Percentiles rank a stretch among this genome's conserved stretches.
Evolutionary conservation across 2,329 filamentous ascomycete genomes (phyloP).

Genomic region (Pseudocercospora ulei): DNA sequence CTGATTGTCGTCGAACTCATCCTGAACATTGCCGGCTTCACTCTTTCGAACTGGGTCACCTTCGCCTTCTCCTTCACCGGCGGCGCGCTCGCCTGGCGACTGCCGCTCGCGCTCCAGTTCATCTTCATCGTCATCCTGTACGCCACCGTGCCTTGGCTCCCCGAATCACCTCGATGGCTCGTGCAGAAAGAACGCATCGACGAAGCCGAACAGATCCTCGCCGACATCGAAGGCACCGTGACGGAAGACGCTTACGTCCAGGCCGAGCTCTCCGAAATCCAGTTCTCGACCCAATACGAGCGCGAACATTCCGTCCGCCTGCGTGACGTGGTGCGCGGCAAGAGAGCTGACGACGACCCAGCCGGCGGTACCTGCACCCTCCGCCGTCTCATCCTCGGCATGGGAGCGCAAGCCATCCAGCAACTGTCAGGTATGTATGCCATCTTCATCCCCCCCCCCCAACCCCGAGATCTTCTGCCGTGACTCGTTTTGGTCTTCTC

Average conservation of each 20-base stretch:
- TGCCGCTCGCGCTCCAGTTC: conserved; percentile 44
- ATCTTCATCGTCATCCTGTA: conserved; percentile 43
- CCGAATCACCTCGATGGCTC: conserved; percentile 43
- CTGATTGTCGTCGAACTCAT: conserved; percentile 38
- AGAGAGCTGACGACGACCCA: conserved; percentile 31
- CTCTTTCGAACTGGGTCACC: conserved; percentile 46
- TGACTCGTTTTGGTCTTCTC: too few species aligned
- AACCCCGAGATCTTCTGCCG: too few species aligned
- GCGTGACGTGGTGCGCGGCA: conserved; percentile 43
- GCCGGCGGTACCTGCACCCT: conserved; percentile 44
- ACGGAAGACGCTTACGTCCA: conserved; percentile 41
- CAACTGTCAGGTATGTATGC: conserved; percentile 41
- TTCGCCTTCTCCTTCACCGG: conserved; percentile 43
- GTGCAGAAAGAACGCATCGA: conserved; percentile 39
- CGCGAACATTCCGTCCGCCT: conserved; percentile 44
- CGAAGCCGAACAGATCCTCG: conserved; percentile 44
- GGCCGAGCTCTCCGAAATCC: conserved; percentile 41
- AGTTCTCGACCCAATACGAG: conserved; percentile 44
- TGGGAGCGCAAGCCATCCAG: conserved; percentile 48
- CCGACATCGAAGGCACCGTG: conserved; percentile 42
- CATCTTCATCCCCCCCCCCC: conserved; percentile 45
- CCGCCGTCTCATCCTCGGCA: conserved; percentile 45
- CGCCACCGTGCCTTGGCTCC: conserved; percentile 41
- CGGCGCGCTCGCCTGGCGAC: conserved; percentile 39
- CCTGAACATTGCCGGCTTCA: conserved; percentile 43